Conservation (phyloP, 2,329 filamentous ascomycete genomes). For the Aspergillus arachidicola region DNA sequence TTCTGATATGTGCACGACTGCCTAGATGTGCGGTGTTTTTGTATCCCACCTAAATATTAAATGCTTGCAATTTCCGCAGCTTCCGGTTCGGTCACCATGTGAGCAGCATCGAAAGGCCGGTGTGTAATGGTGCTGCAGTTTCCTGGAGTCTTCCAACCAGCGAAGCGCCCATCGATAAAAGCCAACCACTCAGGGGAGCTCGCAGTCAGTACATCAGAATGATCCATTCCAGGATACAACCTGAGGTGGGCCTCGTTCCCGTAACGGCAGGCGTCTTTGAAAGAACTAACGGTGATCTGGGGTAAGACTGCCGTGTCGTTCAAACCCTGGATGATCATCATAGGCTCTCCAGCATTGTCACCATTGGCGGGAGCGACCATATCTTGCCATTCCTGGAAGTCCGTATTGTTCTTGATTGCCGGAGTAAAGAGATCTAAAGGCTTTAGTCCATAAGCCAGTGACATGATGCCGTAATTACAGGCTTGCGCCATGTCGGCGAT, state of each 20-base stretch:
- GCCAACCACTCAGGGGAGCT: slow-evolving; percentile 5
- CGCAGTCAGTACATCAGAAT: slow-evolving; percentile 3
- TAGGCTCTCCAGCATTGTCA: neutral
- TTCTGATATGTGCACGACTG: neutral
- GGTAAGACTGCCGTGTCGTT: slow-evolving; percentile 1
- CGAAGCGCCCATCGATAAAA: slow-evolving; percentile 5
- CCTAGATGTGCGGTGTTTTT: neutral
- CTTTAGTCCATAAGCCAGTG: neutral
- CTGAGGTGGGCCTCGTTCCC: slow-evolving; percentile 8
- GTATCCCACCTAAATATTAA: neutral
- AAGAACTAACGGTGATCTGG: slow-evolving; percentile 2
- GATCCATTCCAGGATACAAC: slow-evolving; percentile 6
- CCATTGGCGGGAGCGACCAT: slow-evolving; percentile 7
- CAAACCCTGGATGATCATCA: slow-evolving; percentile 9
- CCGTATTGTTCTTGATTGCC: neutral
- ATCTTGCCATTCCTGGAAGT: slow-evolving; percentile 6
- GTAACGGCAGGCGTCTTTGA: neutral
- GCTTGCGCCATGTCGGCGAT: slow-evolving; percentile 4
- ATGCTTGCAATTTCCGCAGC: neutral
- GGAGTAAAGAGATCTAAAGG: neutral
- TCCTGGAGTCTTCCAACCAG: neutral
- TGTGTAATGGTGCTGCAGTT: neutral
- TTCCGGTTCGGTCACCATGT: neutral
- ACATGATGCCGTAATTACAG: slow-evolving; percentile 3
- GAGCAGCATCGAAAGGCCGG: neutral